Conservation (phyloP, 2,329 filamentous ascomycete genomes). For the Alternaria triticina region DNA sequence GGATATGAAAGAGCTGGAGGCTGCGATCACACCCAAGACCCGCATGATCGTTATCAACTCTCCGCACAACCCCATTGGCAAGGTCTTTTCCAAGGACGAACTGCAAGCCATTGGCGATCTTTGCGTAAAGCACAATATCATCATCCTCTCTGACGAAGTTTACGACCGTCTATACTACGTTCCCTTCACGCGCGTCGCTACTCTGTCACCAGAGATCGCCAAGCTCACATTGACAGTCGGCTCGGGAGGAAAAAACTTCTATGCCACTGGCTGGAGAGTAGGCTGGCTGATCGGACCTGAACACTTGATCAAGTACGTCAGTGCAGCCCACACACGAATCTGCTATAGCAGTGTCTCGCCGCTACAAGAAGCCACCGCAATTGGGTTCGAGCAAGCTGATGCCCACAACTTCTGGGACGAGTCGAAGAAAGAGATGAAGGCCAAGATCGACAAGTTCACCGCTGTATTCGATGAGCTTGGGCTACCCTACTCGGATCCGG, state of each 20-base stretch:
- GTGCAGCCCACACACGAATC: slow-evolving; percentile 92
- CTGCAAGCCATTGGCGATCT: slow-evolving; percentile 84
- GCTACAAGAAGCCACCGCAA: slow-evolving; percentile 90
- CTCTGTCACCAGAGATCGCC: slow-evolving; percentile 87
- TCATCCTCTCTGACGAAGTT: slow-evolving; percentile 76
- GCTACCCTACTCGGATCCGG: slow-evolving; percentile 79
- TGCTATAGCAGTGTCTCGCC: slow-evolving; percentile 95
- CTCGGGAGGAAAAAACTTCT: slow-evolving; percentile 97
- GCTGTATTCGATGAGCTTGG: slow-evolving; percentile 60
- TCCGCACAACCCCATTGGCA: slow-evolving; percentile 94
- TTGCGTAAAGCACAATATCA: slow-evolving; percentile 90
- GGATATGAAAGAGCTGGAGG: slow-evolving; percentile 81
- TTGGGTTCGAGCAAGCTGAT: slow-evolving; percentile 92
- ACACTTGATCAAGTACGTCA: slow-evolving; percentile 87
- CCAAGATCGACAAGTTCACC: slow-evolving; percentile 87
- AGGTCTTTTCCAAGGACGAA: slow-evolving; percentile 87
- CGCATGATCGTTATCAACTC: slow-evolving; percentile 96
- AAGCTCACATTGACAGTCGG: slow-evolving; percentile 90
- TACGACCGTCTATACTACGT: slow-evolving; percentile 96
- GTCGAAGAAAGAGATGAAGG: slow-evolving; percentile 84
- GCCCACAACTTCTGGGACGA: slow-evolving; percentile 85
- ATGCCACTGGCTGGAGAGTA: slow-evolving; percentile 95
- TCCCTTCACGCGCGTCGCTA: slow-evolving; percentile 91
- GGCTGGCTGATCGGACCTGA: slow-evolving; percentile 92
- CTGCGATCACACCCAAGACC: slow-evolving; percentile 81